Conservation (phyloP, 257 asterid genomes). For the Leptodermis oblonga region DNA sequence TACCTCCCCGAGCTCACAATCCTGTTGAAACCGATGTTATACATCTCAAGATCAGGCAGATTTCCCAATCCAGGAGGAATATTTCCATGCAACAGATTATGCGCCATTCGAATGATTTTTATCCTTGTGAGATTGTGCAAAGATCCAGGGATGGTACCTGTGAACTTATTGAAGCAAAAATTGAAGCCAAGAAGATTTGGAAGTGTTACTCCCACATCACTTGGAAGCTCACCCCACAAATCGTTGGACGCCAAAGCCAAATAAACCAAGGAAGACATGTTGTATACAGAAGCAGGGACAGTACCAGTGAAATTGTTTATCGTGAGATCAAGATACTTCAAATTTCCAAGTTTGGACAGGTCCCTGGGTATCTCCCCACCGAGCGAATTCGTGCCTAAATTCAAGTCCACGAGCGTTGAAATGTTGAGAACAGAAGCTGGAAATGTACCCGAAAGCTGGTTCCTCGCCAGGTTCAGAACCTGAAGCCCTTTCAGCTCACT, state of each 20-base stretch:
- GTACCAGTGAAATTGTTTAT: constrained; percentile 43
- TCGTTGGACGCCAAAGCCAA: constrained; percentile 41
- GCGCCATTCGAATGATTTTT: constrained; percentile 39
- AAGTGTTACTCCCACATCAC: constrained; percentile 35
- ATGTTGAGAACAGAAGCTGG: constrained; percentile 44
- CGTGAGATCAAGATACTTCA: constrained; percentile 48
- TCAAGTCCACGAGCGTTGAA: constrained; percentile 23
- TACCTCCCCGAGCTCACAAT: constrained; percentile 34
- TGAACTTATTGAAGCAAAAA: constrained; percentile 48
- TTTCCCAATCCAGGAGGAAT: constrained; percentile 63
- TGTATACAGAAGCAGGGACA: constrained; percentile 46
- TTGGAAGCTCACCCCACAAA: constrained; percentile 45
- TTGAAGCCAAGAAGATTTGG: constrained; percentile 49
- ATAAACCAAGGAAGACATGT: constrained; percentile 36
- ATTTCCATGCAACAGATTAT: constrained; percentile 47
- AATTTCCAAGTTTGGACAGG: constrained; percentile 27
- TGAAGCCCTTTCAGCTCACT: constrained; percentile 32
- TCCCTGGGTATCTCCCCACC: constrained; percentile 35
- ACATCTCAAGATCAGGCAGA: constrained; percentile 42
- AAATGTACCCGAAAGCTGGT: constrained; percentile 41
- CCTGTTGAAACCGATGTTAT: constrained; percentile 45
- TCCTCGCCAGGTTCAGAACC: constrained; percentile 37
- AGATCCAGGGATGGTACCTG: constrained; percentile 54
- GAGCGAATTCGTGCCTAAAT: constrained; percentile 33
- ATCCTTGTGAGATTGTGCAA: constrained; percentile 61